Percentiles rank a stretch among this genome's conserved stretches.
phyloP scores from a whole-genome alignment of 2,329 filamentous ascomycete genomes.

The Talaromyces marneffei region DNA sequence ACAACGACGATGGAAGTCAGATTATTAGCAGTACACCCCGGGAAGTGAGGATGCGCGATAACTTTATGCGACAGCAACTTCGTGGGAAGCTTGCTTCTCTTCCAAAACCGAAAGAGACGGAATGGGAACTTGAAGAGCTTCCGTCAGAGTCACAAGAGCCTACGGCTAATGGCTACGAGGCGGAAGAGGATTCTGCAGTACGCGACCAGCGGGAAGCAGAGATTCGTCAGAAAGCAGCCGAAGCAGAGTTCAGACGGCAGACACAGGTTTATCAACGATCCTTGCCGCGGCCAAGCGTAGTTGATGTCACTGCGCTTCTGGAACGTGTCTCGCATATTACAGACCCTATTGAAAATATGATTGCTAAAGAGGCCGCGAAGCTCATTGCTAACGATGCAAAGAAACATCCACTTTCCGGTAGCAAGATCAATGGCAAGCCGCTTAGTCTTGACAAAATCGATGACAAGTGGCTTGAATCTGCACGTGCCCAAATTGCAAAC shows the following conservation, averaged over 20 bases:
- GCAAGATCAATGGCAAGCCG: conserved; percentile 58
- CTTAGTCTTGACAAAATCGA: conserved; percentile 58
- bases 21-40: conserved; percentile 68
- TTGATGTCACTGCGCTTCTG: conserved; percentile 66
- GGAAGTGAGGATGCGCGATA: conserved; percentile 66
- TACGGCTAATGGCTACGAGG: conserved; percentile 44
- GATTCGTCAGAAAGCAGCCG: conserved; percentile 57
- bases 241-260: conserved; percentile 69
- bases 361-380: conserved; percentile 70
- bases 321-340: conserved; percentile 55
- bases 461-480: conserved; percentile 67
- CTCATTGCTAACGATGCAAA: conserved; percentile 77
- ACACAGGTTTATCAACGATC: conserved; percentile 86
- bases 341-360: conserved; percentile 61
- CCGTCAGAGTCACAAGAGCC: conserved; percentile 72
- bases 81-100: conserved; percentile 62
- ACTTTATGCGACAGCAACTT: conserved; percentile 64
- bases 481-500: conserved; percentile 67
- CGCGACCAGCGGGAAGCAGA: conserved; percentile 65
- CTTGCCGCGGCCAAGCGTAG: conserved; percentile 67
- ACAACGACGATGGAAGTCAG: conserved; percentile 61
- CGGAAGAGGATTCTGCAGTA: conserved; percentile 65
- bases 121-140: conserved; percentile 83
- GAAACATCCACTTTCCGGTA: conserved; percentile 65
- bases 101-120: conserved; percentile 85